These are phyloP conservation scores for Diaporthe citrichinensis DNA, from an alignment of 2,329 filamentous ascomycete species.

Conservation along the genomic window DNA sequence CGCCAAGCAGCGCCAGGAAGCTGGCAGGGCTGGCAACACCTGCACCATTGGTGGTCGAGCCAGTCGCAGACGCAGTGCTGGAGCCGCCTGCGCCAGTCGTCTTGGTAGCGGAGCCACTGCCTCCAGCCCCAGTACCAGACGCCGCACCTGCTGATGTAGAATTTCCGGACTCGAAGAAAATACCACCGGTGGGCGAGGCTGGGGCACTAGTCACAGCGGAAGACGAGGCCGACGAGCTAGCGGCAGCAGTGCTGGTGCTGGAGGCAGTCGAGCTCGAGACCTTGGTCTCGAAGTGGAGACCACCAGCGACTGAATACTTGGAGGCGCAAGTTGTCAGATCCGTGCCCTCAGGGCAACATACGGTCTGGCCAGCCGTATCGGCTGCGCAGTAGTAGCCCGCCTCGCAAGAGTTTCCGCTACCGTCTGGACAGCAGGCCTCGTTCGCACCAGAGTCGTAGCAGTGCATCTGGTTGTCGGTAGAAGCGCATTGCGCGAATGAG, in stretches of 20 bases:
- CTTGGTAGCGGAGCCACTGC: constrained; percentile 44
- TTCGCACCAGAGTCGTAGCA: constrained; percentile 68
- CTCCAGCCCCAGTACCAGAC: constrained; percentile 37
- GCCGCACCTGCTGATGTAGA: constrained; percentile 37
- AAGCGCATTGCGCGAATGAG: constrained; percentile 64
- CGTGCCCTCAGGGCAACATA: constrained; percentile 73
- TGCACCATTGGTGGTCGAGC: constrained; percentile 50
- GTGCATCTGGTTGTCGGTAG: constrained; percentile 64
- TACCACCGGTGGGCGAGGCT: constrained; percentile 33
- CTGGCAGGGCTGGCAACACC: constrained; percentile 50
- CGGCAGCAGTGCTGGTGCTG: constrained; percentile 50
- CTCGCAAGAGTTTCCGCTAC: constrained; percentile 72
- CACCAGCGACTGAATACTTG: constrained; percentile 62
- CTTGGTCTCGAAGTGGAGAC: constrained; percentile 62
- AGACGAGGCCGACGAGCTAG: constrained; percentile 47
- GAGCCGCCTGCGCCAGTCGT: constrained; percentile 37
- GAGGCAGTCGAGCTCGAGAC: constrained; percentile 52
- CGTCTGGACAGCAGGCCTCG: constrained; percentile 71
- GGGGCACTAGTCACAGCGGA: constrained; percentile 33
- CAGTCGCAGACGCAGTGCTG: constrained; percentile 40
- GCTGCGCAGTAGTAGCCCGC: constrained; percentile 74
- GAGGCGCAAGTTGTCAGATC: constrained; percentile 68
- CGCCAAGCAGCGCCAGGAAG: constrained; percentile 47
- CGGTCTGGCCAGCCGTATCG: constrained; percentile 64
- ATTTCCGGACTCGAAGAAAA: constrained; percentile 40